A percentile compares a stretch with the other conserved stretches of the same genome.
Conservation (phyloP, 163 green algal genomes). For the Picocystis sp. region DNA sequence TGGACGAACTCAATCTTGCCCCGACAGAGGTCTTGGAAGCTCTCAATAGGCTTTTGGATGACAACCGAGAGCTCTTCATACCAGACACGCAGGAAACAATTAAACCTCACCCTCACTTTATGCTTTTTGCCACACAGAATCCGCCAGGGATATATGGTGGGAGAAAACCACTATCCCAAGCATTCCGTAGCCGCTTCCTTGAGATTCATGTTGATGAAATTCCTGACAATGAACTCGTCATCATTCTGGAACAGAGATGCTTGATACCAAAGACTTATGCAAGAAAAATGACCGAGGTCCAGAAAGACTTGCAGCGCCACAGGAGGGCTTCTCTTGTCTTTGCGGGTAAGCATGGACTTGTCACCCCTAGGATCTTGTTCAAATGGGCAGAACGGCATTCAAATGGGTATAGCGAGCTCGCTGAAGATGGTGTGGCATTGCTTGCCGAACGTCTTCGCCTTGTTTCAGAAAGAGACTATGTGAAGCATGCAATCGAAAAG, state of each 20-base stretch:
- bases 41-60: slow-evolving; percentile 95
- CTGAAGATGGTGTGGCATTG: slow-evolving; percentile 69
- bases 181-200: slow-evolving; percentile 82
- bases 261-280: slow-evolving; percentile 61
- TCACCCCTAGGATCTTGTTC: slow-evolving; percentile 93
- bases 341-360: slow-evolving; percentile 84
- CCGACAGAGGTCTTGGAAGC: slow-evolving; percentile 87
- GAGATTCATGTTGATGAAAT: slow-evolving; percentile 95
- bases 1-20: slow-evolving; percentile 98
- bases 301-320: slow-evolving; percentile 75
- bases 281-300: slow-evolving; percentile 66
- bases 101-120: slow-evolving; percentile 87
- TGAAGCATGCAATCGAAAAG: slow-evolving; percentile 51
- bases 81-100: slow-evolving; percentile 87
- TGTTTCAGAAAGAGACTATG: slow-evolving; percentile 47
- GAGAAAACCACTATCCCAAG: slow-evolving; percentile 58
- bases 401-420: slow-evolving; percentile 61
- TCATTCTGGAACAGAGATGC: slow-evolving; percentile 71
- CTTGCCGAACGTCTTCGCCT: slow-evolving; percentile 79
- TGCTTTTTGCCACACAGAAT: slow-evolving; percentile 99
- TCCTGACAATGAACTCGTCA: slow-evolving; percentile 68
- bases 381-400: slow-evolving; percentile 45
- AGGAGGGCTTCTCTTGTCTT: slow-evolving; percentile 42
- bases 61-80: slow-evolving; percentile 94
- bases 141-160: slow-evolving; percentile 74